Base-by-base conservation (phyloP, 164 flowering plant species). In the Magnolia sinica region DNA sequence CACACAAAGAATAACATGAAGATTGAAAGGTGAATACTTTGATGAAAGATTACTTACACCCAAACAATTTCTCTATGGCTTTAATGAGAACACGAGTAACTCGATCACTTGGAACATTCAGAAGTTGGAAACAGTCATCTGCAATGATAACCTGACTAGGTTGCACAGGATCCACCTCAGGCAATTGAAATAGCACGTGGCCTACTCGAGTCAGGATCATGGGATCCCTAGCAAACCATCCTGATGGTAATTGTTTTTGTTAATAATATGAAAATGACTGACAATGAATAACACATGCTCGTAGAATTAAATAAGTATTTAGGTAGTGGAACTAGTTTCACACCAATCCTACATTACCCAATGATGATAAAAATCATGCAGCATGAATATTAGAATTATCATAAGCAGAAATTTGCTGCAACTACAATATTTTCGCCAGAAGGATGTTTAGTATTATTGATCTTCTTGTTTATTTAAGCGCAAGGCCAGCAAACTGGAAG, bases 161-260 rank as follows among this genome's bases (percentile, higher is more conserved):
- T 71, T 22, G 79, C 29, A 70, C 76, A 68, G 77, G 78, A 59
- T 76, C 76, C 4, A 67, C 69, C 58, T 74, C 72, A 45, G 87
- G 82, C 45, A 79, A 76, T 76, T 81, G 87, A 77, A 95, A 86
- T 20, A 95, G 83, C 29, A 89, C 86, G 31, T 76, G 85, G 16
- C 99, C 99, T 58, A 95, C 96, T 78, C 69, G 81, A 61, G 83
- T 89, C 84, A 95, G 84, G 29, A 88, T 83, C 69, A 11, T 69
- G 24, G 98, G 92, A 82, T 93, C 90, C 87, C 91, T 87, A 37
- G 96, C 92, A 91, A 95, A 93, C 99, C 97, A 95, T 79, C 99
- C 98, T 93, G 83, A 76, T 0, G 58, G 18, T 11, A 64, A 65
- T 27, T 27, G 29, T 27, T 27, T 9, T 29, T 7, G 49, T 68